phyloP scores from a whole-genome alignment of 495 filamentous ascomycete species.

The Penicillium paradoxum region DNA sequence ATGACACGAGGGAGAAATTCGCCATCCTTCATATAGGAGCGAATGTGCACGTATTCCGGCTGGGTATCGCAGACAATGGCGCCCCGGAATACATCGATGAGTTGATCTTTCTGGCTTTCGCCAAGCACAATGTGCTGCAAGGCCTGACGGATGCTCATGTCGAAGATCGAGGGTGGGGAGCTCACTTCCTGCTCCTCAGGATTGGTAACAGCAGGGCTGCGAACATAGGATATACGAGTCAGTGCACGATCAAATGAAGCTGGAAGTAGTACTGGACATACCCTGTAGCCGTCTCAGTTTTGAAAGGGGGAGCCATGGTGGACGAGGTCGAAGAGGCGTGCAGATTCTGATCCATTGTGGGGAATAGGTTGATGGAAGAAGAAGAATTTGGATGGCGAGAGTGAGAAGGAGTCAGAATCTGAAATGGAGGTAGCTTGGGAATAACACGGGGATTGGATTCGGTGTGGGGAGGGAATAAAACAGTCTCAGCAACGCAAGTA shows the following conservation, averaged over 20 bases:
- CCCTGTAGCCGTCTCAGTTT: background rate
- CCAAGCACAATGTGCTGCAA: background rate
- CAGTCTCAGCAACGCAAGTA: background rate
- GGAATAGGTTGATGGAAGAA: no score
- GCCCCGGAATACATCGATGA: background rate
- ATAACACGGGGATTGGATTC: background rate
- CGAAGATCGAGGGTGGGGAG: background rate
- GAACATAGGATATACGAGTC: background rate
- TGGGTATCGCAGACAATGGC: background rate
- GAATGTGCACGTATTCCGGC: conserved; percentile 1
- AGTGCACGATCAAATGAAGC: background rate
- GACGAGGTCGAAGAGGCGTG: background rate
- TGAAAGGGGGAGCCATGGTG: background rate
- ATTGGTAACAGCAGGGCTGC: background rate
- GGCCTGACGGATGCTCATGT: background rate
- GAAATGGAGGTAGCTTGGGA: background rate
- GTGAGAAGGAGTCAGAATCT: background rate
- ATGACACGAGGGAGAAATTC: conserved; percentile 9
- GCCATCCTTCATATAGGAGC: background rate
- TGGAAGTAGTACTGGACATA: background rate
- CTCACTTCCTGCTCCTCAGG: background rate
- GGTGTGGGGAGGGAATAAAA: background rate
- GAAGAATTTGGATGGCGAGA: background rate
- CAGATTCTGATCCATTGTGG: background rate
- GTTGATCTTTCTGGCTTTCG: background rate